Conservation (phyloP, 345 rosid species). For the Euphorbia pulcherrima region DNA sequence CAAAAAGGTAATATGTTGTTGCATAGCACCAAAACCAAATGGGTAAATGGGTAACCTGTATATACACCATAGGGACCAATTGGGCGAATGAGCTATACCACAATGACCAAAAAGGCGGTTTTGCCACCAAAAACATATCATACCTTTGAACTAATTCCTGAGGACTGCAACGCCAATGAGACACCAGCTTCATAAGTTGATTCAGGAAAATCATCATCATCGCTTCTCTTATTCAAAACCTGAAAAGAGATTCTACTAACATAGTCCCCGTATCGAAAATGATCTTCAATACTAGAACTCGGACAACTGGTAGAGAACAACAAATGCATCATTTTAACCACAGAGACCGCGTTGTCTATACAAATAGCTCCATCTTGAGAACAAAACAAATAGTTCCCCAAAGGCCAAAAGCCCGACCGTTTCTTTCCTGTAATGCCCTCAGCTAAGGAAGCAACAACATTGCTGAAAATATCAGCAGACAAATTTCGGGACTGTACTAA, state of each 20-base stretch:
- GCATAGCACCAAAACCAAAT: too few species aligned
- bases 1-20: too few species aligned
- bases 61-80: too few species aligned
- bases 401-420: conserved; percentile 45
- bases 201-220: conserved; percentile 29
- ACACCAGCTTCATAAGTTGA: conserved; percentile 64
- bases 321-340: conserved; percentile 52
- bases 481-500: conserved; percentile 32
- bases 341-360: conserved; percentile 50
- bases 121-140: too few species aligned
- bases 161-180: conserved; percentile 59
- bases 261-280: conserved; percentile 53
- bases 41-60: too few species aligned
- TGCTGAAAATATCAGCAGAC: conserved; percentile 21
- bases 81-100: too few species aligned
- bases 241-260: conserved; percentile 33
- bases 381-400: conserved; percentile 65
- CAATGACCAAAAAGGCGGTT: too few species aligned
- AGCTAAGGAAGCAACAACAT: conserved; percentile 19
- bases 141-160: conserved; percentile 49
- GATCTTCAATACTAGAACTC: conserved; percentile 44
- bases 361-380: conserved; percentile 75
- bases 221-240: conserved; percentile 41
- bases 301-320: conserved; percentile 35
- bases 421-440: conserved; percentile 12